These are phyloP conservation scores for Podaxis rugospora DNA, from an alignment of 768 basidiomycete genomes.

Conservation along the genomic window DNA sequence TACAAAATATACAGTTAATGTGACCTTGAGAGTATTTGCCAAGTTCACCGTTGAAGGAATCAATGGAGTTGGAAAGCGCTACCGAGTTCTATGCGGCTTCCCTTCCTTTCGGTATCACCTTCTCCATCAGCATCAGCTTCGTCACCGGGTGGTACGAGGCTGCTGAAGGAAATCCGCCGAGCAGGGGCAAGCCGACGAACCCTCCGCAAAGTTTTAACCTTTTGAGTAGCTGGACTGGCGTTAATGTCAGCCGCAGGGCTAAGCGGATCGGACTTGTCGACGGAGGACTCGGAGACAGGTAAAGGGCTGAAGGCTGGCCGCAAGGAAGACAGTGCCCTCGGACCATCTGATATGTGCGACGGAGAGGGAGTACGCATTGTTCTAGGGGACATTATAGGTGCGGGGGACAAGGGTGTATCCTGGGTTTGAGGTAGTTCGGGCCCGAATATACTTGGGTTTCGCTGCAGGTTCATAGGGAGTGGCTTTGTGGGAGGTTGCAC, in stretches of 20 bases:
- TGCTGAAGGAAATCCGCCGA: conserved; percentile 66
- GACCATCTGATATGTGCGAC: conserved; percentile 5
- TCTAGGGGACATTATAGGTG: conserved; percentile 2
- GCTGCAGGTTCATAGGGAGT: conserved; percentile 46
- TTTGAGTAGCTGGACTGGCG: conserved; percentile 20
- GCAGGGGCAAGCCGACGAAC: conserved; percentile 44
- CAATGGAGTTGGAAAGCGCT: conserved; percentile 55
- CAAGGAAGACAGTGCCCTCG: not conserved
- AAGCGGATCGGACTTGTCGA: conserved; percentile 5
- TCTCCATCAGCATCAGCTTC: conserved; percentile 34
- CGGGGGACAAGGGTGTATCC: conserved; percentile 10
- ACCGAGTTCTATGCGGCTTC: conserved; percentile 33
- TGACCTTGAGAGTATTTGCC: not conserved
- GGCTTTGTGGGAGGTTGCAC: conserved; percentile 19
- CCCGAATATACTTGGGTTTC: conserved; percentile 66
- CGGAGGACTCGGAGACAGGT: conserved; percentile 8
- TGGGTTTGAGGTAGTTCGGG: conserved; percentile 50
- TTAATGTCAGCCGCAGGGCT: conserved; percentile 12
- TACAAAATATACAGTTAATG: conserved; percentile 1
- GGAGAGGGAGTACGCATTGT: not conserved
- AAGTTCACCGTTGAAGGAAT: not conserved
- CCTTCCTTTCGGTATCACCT: conserved; percentile 25
- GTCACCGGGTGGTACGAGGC: conserved; percentile 32
- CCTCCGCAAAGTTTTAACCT: conserved; percentile 44
- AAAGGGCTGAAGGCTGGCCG: conserved; percentile 8